Evolutionary conservation across 768 basidiomycete genomes (phyloP), one percentile per base, ranked within the genome.

Genomic region (Lactifluus volemus): DNA sequence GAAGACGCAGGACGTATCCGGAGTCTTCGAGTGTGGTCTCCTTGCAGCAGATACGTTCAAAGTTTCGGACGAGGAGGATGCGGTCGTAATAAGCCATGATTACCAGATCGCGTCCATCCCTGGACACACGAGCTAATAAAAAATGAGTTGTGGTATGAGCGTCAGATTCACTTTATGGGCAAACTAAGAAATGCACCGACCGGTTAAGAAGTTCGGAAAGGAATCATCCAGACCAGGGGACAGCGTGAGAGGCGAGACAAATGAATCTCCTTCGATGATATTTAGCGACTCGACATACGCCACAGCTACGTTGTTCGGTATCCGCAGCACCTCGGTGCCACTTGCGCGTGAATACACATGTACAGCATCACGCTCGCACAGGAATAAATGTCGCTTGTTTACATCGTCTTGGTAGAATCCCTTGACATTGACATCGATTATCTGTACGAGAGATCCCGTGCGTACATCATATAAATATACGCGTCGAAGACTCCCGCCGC

Each of bases 381-480:
- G 70, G 65, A 90, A 83, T 0, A 82, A 79, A 67, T 86, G 80
- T 8, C 73, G 70, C 48, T 76, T 73, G 56, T 78, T 79, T 57
- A 90, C 71, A 65, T 91, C 89, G 38, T 89, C 86, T 62, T 89
- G 89, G 55, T 75, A 74, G 9, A 55, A 25, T 25, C 25, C 6
- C 4, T 52, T 55, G 60, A 81, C 77, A 2, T 76, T 75, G 36
- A 75, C 70, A 3, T 73, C 61, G 38, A 88, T 75, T 7, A 75
- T 76, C 68, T 85, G 79, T 1, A 81, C 68, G 14, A 83, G 64
- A 21, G 70, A 63, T 0, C 79, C 81, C 0, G 79, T 77, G 2
- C 77, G 76, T 21, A 90, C 73, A 64, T 92, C 81, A 79, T 81
- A 89, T 2, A 90, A 59, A 63, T 78, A 87, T 0, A 82, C 82